These are phyloP conservation scores for Flaveria linearis DNA, from an alignment of 129 eudicot species.

Conservation along the genomic window DNA sequence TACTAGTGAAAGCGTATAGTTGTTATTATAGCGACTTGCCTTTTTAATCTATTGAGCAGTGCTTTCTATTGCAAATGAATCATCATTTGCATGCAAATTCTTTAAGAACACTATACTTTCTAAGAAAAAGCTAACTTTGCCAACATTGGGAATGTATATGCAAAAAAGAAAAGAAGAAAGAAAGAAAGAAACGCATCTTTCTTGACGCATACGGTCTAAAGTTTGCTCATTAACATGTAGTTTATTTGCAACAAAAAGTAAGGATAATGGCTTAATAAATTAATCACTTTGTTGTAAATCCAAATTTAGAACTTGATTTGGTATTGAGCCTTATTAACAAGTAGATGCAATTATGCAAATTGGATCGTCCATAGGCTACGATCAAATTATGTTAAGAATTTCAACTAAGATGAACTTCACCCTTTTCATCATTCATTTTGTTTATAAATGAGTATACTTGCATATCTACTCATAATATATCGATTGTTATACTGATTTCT, in stretches of 20 bases:
- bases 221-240: neutral
- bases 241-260: neutral
- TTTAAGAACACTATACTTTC: neutral
- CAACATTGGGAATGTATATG: neutral
- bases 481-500: slow-evolving; percentile 6
- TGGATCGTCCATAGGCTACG: neutral
- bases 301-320: slow-evolving; percentile 4
- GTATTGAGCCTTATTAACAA: neutral
- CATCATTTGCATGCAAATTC: neutral
- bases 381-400: neutral
- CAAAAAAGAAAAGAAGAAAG: neutral
- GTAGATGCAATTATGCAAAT: neutral
- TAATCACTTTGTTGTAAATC: neutral
- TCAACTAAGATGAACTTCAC: neutral
- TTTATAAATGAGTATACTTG: slow-evolving; percentile 2
- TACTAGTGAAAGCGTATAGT: slow-evolving; percentile 7
- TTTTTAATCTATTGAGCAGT: neutral
- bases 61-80: neutral
- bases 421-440: slow-evolving; percentile 1
- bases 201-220: neutral
- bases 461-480: neutral
- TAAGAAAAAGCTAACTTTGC: slow-evolving; percentile 1
- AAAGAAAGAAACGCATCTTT: neutral
- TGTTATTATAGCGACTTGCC: neutral
- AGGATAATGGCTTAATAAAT: neutral